Evolutionary conservation across 2,329 filamentous ascomycete genomes (phyloP), one percentile per base, ranked within the genome.

Genomic region (Leptographium flavum): DNA sequence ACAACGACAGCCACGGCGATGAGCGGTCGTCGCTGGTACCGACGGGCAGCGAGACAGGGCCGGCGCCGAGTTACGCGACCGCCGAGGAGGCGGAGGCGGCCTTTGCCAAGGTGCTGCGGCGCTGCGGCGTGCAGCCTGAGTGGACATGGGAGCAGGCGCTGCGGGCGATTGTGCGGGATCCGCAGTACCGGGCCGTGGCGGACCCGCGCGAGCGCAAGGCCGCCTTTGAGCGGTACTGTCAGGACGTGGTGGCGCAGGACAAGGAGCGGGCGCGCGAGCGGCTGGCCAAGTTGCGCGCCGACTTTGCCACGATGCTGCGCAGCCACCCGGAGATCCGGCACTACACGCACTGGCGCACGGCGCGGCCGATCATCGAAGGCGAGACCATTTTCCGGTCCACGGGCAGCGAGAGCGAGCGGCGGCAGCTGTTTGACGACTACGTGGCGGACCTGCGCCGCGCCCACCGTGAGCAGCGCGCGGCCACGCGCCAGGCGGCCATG

Each of bases 251-350:
- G 54, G 72, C 83, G 54, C 86, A 95, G 66, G 92, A 98, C 67
- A 92, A 93, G 68, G 87, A 93, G 62, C 83, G 84, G 54, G 88
- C 88, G 58, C 90, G 94, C 64, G 90, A 96, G 65, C 82, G 92
- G 59, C 73, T 94, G 62, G 74, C 85, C 55, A 96, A 95, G 68
- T 73, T 96, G 58, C 85, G 87, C 57, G 74, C 84, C 62, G 92
- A 96, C 69, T 98, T 98, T 63, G 83, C 83, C 54, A 88, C 81
- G 45, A 98, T 98, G 92, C 74, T 98, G 53, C 87, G 83, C 64
- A 88, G 87, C 53, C 90, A 98, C 62, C 87, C 88, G 49, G 92
- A 98, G 63, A 96, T 98, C 63, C 92, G 88, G 63, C 79, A 95
- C 61, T 95, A 93, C 63, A 95, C 90, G 36, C 83, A 87, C 50